Evolutionary conservation across 768 basidiomycete species (phyloP), one percentile per base, ranked within the genome.

Genomic region (Boletus rex-veris): DNA sequence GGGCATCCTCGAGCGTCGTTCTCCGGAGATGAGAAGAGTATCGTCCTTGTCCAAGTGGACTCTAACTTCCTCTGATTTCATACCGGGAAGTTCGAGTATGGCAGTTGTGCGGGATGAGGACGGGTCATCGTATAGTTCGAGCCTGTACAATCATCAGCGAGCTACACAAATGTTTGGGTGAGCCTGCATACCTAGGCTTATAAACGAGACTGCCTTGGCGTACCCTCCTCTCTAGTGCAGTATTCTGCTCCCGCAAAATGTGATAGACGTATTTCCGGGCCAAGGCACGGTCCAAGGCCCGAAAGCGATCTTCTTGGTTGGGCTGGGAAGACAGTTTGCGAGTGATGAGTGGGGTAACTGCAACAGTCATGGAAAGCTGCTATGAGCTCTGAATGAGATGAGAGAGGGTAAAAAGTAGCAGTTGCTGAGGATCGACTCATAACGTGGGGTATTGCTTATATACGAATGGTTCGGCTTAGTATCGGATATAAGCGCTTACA

Each of bases 111-210:
- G 61, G 5, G 69, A 64, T 14, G 61, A 66, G 1, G 61, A 55
- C 1, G 71, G 66, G 39, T 74, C 71, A 56, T 77, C 74, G 49
- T 64, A 76, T 24, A 77, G 28, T 49, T 77, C 75, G 52, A 75
- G 68, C 41, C 75, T 77, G 52, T 30, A 24, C 47, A 33, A 24
- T 12, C 4, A 39, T 70, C 15, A 70, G 59, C 16, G 16, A 8
- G 50, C 56, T 57, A 45, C 30, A 15, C 26, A 36, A 18, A 48
- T 3, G 40, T 36, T 15, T 19, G 28, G 12, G 40, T 58, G 5
- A 63, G 59, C 40, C 5, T 5, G 45, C 60, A 33, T 51, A 71
- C 70, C 69, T 60, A n/a, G 69, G 69, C 30, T 55, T 70, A 45
- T 72, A 72, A 33, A 72, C 61, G 16, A 72, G 62, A 50, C 48